Evolutionary conservation across 75 land plant genomes (phyloP).

Genomic region (Cryptomeria japonica): DNA sequence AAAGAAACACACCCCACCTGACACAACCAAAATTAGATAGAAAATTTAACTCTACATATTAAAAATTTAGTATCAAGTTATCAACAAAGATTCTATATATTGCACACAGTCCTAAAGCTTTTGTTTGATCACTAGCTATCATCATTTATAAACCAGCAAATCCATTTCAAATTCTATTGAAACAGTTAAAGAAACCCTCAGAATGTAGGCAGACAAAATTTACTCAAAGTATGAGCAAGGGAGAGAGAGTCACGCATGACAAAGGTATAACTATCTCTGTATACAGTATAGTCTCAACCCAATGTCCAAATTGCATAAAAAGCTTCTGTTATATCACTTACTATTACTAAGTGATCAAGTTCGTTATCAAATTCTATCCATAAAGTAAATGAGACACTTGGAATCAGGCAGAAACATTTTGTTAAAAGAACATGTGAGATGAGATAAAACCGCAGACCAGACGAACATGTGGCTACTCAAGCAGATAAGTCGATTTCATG

Average conservation of each 20-base stretch:
- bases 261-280: background rate
- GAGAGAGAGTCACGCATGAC: background rate
- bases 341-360: too few relatives aligned
- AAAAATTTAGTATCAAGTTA: background rate
- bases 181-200: background rate
- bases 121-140: background rate
- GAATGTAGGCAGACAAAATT: constrained; percentile 1
- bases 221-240: background rate
- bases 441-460: too few relatives aligned
- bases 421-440: too few relatives aligned
- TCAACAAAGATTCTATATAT: background rate
- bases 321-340: too few relatives aligned
- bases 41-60: background rate
- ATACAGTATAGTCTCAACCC: too few relatives aligned
- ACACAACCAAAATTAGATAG: background rate
- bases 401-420: too few relatives aligned
- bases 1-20: background rate
- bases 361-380: too few relatives aligned
- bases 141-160: background rate
- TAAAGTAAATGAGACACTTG: too few relatives aligned
- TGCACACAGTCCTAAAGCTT: background rate
- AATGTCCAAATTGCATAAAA: too few relatives aligned
- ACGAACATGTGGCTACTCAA: background rate
- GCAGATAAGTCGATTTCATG: background rate
- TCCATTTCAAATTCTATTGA: background rate